Base-by-base conservation (phyloP, 306 rosid species). In the Castanea crenata region DNA sequence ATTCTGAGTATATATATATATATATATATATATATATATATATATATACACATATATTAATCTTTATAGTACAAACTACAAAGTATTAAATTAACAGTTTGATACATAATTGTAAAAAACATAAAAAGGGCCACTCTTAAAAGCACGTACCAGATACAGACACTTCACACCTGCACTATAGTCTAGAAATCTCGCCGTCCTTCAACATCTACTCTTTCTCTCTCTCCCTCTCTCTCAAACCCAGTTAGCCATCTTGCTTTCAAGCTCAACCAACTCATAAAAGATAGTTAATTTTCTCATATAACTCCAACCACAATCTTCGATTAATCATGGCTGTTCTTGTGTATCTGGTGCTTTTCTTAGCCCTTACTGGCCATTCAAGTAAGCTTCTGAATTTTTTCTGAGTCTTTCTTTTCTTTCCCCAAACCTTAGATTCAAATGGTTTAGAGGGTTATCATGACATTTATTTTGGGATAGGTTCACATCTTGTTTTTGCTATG, bases 321-420 rank as follows among this genome's bases (percentile, higher is more conserved):
- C 31, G 27, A 62, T 73, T 85, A 88, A 69, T 81, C 88, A 94
- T 94, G 99, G 84, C 85, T 79, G 67, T 87, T 83, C 54, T 90
- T 29, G 78, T 87, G 61, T 90, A 80, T 67, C 69, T 91, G 56
- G 62, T 90, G 80, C 64, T 94, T 41, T 84, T 94, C 81, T 64
- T 89, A 18, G 87, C 91, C 67, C 76, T 90, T 15, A 81, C 91
- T 75, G 87, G 89, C 69, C 86, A 80, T 72, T 94, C 99, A 86
- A 90, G 99, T 94, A 94, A 92, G 97, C 81, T 15, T 34, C 78
- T 74, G 2, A 62, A 21, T 82, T 78, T 55, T 1, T 27, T 18
- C 10, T 55, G 18, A 10, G 16, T 49, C 1, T 12, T 12, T 3
- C 15, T 12, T 49, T 49, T 49, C 14, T 49, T 12, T 12, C 54